Evolutionary conservation across 2,329 filamentous ascomycete genomes (phyloP).

Genomic region (Dactylellina drechsleri): DNA sequence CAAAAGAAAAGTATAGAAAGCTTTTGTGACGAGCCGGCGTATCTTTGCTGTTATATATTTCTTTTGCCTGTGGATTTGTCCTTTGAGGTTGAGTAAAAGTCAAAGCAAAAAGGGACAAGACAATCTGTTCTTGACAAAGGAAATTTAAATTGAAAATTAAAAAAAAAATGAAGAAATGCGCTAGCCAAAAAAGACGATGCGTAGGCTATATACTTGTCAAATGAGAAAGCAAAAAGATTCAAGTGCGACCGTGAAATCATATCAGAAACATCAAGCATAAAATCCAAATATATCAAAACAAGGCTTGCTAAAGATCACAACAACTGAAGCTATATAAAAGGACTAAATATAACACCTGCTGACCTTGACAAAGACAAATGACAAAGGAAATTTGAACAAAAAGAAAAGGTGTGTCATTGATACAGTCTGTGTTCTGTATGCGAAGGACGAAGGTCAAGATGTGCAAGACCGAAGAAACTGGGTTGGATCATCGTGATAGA

Average conservation of each 20-base stretch:
- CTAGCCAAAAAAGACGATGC: conserved; percentile 33
- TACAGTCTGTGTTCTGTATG: conserved; percentile 55
- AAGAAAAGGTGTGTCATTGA: conserved; percentile 27
- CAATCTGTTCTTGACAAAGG: conserved; percentile 49
- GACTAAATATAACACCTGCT: conserved; percentile 45
- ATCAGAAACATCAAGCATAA: conserved; percentile 30
- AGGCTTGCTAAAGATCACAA: conserved; percentile 54
- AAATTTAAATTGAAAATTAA: conserved; percentile 41
- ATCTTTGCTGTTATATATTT: conserved; percentile 43
- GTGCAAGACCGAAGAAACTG: conserved; percentile 11
- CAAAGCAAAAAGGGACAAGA: conserved; percentile 30
- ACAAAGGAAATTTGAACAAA: conserved; percentile 28
- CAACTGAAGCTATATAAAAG: conserved; percentile 14
- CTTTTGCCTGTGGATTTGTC: conserved; percentile 47
- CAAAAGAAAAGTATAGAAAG: conserved; percentile 53
- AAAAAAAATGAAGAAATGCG: conserved; percentile 18
- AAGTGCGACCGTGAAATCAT: conserved; percentile 40
- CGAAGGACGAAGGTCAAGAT: conserved; percentile 10
- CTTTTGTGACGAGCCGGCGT: conserved; percentile 54
- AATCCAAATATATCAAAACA: conserved; percentile 27
- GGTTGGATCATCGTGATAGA: conserved; percentile 28
- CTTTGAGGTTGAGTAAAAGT: conserved; percentile 31
- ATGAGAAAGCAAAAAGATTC: conserved; percentile 23
- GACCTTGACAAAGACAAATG: conserved; percentile 21
- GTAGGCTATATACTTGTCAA: conserved; percentile 52